phyloP scores from a whole-genome alignment of 306 rosid species.

The Cicer bijugum region DNA sequence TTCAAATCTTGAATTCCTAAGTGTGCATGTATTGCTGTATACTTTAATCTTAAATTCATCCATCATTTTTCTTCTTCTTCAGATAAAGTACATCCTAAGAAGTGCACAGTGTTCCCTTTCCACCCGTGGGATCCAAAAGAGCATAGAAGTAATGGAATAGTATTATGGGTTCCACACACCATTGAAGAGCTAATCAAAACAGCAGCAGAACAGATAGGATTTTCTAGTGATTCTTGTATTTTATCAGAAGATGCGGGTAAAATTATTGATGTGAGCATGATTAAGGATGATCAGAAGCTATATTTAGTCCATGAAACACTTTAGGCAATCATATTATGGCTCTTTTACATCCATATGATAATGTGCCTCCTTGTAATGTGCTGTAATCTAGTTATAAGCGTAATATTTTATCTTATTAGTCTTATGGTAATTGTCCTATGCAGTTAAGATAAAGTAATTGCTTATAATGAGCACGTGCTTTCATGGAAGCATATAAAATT shows the following conservation, averaged over 20 bases:
- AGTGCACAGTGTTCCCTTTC: conserved; percentile 86
- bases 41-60: conserved; percentile 16
- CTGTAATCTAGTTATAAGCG: conserved; percentile 24
- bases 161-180: conserved; percentile 73
- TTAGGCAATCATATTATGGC: conserved; percentile 36
- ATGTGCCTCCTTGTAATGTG: conserved; percentile 21
- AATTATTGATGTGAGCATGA: conserved; percentile 69
- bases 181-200: conserved; percentile 66
- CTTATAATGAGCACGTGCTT: background rate
- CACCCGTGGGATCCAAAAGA: conserved; percentile 87
- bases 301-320: conserved; percentile 62
- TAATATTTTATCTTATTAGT: conserved; percentile 24
- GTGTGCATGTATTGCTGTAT: background rate
- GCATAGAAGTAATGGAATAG: conserved; percentile 67
- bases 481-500: background rate
- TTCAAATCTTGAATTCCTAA: too few relatives aligned
- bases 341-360: conserved; percentile 2
- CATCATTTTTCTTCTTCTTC: conserved; percentile 35
- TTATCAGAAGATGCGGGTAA: conserved; percentile 91
- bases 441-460: conserved; percentile 23
- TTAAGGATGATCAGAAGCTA: conserved; percentile 78
- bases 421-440: background rate
- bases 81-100: conserved; percentile 68
- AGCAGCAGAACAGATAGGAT: conserved; percentile 59
- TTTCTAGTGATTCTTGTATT: conserved; percentile 52